Conservation (phyloP, 306 rosid species). For the Prunus mume region DNA sequence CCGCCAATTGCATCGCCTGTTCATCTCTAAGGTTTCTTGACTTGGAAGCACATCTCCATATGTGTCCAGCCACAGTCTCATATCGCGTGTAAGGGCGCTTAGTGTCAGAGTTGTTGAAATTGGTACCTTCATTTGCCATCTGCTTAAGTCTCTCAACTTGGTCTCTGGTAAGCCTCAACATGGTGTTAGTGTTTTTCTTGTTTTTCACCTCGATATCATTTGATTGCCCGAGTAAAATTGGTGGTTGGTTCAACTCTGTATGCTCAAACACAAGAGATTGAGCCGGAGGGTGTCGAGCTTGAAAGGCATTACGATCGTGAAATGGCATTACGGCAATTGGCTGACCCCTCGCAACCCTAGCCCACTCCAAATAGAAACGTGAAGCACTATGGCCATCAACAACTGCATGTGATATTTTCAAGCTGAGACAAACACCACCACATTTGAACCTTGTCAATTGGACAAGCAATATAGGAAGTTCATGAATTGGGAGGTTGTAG, state of each 20-base stretch:
- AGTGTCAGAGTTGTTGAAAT: background rate
- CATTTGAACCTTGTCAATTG: constrained; percentile 58
- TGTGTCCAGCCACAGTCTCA: constrained; percentile 43
- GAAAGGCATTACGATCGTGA: constrained; percentile 27
- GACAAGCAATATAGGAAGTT: constrained; percentile 37
- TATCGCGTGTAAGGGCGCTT: constrained; percentile 39
- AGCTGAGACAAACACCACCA: constrained; percentile 42
- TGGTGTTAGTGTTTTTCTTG: constrained; percentile 30
- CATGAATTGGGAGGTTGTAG: constrained; percentile 41
- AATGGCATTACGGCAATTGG: constrained; percentile 33
- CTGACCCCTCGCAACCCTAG: constrained; percentile 44
- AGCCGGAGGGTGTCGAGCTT: constrained; percentile 3
- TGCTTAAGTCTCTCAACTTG: constrained; percentile 43
- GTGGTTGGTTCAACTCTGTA: constrained; percentile 22
- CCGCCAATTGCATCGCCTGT: constrained; percentile 22
- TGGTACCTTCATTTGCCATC: constrained; percentile 30
- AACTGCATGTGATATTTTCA: constrained; percentile 24
- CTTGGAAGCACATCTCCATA: constrained; percentile 60
- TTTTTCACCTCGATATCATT: constrained; percentile 34
- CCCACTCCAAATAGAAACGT: constrained; percentile 52
- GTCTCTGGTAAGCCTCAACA: constrained; percentile 34
- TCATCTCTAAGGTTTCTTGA: constrained; percentile 36
- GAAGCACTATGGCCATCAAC: constrained; percentile 47
- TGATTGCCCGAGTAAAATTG: constrained; percentile 11
- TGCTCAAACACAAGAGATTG: background rate